phyloP scores from a whole-genome alignment of 352 stramenopile species.

The Plasmopara viticola region DNA sequence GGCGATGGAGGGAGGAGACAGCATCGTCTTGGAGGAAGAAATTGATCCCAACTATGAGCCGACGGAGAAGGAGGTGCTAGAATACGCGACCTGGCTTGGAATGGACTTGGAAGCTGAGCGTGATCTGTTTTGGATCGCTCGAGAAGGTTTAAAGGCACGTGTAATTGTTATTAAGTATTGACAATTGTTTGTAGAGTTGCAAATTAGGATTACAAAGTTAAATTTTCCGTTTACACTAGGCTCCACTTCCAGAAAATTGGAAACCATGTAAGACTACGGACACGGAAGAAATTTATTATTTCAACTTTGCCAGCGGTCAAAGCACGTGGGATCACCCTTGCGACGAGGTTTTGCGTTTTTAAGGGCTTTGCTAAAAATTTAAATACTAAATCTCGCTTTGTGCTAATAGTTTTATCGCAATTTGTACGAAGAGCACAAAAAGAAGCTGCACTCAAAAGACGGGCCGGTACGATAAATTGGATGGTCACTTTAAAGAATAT shows the following conservation, averaged over 20 bases:
- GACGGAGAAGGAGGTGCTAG: slow-evolving; percentile 85
- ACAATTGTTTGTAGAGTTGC: no score
- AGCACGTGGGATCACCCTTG: slow-evolving; percentile 31
- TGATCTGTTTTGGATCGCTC: slow-evolving; percentile 92
- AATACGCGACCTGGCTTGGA: slow-evolving; percentile 94
- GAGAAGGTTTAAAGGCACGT: slow-evolving; percentile 83
- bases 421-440: no score
- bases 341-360: no score
- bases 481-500: no score
- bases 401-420: no score
- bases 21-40: slow-evolving; percentile 91
- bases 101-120: slow-evolving; percentile 90
- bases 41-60: slow-evolving; percentile 95
- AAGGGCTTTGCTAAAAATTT: no score
- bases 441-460: no score
- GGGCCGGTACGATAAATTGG: no score
- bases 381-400: no score
- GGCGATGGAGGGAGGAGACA: slow-evolving; percentile 54
- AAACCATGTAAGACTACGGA: slow-evolving; percentile 94
- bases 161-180: neutral
- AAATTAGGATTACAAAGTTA: no score
- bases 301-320: slow-evolving; percentile 90
- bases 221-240: slow-evolving; percentile 20
- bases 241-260: slow-evolving; percentile 91
- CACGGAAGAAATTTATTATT: slow-evolving; percentile 96